Evolutionary conservation across 495 filamentous ascomycete species (phyloP).

Genomic region (Penicillium subrubescens): DNA sequence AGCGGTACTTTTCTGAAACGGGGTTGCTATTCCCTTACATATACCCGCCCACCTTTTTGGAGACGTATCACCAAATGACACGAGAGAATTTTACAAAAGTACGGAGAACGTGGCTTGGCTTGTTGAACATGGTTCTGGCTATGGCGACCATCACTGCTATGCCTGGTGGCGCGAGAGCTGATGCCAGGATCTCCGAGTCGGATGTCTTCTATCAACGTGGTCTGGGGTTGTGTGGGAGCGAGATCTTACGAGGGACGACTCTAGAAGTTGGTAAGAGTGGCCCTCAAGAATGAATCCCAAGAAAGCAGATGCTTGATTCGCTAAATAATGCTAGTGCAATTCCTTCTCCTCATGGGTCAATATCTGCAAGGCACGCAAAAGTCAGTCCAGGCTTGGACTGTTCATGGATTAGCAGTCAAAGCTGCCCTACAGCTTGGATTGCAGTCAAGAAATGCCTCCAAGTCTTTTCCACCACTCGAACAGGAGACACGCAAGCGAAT

Average conservation of each 20-base stretch:
- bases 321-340: conserved; percentile 27
- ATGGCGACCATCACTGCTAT: conserved; percentile 22
- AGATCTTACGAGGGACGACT: conserved; percentile 36
- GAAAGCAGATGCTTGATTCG: no score
- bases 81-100: conserved; percentile 34
- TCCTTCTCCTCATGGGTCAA: conserved; percentile 40
- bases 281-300: no score
- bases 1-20: conserved; percentile 40
- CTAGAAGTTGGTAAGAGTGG: conserved; percentile 39
- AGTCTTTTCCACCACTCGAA: conserved; percentile 27
- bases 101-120: conserved; percentile 34
- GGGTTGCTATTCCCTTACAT: conserved; percentile 44
- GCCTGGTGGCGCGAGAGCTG: conserved; percentile 19
- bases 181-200: conserved; percentile 29
- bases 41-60: conserved; percentile 37
- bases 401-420: conserved; percentile 41
- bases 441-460: conserved; percentile 35
- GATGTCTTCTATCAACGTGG: conserved; percentile 43
- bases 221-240: conserved; percentile 29
- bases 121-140: conserved; percentile 29
- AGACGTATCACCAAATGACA: conserved; percentile 37
- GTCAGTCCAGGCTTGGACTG: conserved; percentile 46
- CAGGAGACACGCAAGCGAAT: conserved; percentile 45
- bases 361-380: conserved; percentile 48
- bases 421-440: conserved; percentile 42